Evolutionary conservation across 306 rosid genomes (phyloP), one percentile per base, ranked within the genome.

Genomic region (Castanea crenata): DNA sequence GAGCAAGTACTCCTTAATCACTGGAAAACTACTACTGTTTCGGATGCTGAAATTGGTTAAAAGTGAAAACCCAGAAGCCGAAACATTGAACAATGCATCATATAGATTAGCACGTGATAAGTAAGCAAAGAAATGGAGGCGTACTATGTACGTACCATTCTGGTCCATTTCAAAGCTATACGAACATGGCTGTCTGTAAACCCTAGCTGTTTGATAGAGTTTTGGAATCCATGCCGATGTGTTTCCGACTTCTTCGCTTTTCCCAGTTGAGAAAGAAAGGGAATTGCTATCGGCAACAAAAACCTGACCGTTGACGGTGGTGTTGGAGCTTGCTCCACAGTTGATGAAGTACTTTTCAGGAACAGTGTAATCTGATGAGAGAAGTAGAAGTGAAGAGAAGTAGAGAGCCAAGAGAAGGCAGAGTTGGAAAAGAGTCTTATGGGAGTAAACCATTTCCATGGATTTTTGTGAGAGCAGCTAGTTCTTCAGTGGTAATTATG

Each of bases 101-200:
- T 85, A 62, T 3, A 87, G 78, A 31, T 74, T 5, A 5, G 3
- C 1, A 6, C 76, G 4, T 0, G 89, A 75, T 11, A 38, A 38
- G 46, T 7, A 38, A 58, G 78, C 71, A 2, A 57, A 81, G 84
- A 91, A 91, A 69, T 91, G 91, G 23, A 89, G 87, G 52, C 91
- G 91, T 49, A 89, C 63, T 64, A 87, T 11, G 78, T 85, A 82
- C 21, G 83, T 79, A 19, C 79, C 80, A 9, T 1, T 20, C 2
- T 75, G 2, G 3, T 1, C 3, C 21, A 77, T 58, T 0, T 0
- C 3, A 78, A 86, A 83, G 49, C 70, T 0, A 2, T 84, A 87
- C 6, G 21, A 57, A 46, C 80, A 82, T 0, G 59, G 7, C 0
- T 11, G 5, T 16, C 0, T 1, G 71, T 74, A 82, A 52, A 73